Base-by-base conservation (phyloP, 2,329 filamentous ascomycete species). In the Colletotrichum destructivum region DNA sequence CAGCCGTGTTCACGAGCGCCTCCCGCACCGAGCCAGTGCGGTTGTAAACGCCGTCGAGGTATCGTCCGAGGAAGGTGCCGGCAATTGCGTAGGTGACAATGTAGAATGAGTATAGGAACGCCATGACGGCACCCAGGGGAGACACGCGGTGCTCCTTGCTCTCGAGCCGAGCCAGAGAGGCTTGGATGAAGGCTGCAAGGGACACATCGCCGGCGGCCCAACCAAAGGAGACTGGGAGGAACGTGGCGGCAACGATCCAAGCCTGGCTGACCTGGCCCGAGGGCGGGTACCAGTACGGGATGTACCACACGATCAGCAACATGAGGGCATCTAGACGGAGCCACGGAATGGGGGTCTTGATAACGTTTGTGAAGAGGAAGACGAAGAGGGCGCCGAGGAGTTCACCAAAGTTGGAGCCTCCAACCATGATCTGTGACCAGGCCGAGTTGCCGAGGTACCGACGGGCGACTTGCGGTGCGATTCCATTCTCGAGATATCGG, bases 181-280 rank as follows among this genome's bases (percentile, higher is more conserved):
- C 84, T 75, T 88, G 86, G 60, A 87, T 86, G 75, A 87, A 87
- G 2, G 86, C 86, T 1, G 84, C 83, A 0, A 87, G 81, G 4
- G 84, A 86, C 16, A 87, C 85, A 65, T 88, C 85, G 16, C 85
- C 85, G 4, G 86, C 85, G 0, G 86, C 86, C 85, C 85, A 88
- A 23, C 85, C 85, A 62, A 87, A 86, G 3, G 82, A 83, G 61
- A 86, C 81, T 2, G 85, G 85, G 26, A 86, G 77, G 69, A 87
- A 85, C 82, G 69, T 68, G 4, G 64, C 69, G 9, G 69, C 64
- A 12, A 63, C 64, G 21, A 71, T 40, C 69, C 69, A 87, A 5
- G 85, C 85, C 71, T 86, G 81, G 1, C 77, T 75, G 12, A 86
- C 84, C 6, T 85, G 76, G 49, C 79, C 79, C 3, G 73, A 61